A percentile compares a stretch with the other conserved stretches of the same genome.
phyloP scores from a whole-genome alignment of 441 rosid species.

The Gossypium davidsonii region DNA sequence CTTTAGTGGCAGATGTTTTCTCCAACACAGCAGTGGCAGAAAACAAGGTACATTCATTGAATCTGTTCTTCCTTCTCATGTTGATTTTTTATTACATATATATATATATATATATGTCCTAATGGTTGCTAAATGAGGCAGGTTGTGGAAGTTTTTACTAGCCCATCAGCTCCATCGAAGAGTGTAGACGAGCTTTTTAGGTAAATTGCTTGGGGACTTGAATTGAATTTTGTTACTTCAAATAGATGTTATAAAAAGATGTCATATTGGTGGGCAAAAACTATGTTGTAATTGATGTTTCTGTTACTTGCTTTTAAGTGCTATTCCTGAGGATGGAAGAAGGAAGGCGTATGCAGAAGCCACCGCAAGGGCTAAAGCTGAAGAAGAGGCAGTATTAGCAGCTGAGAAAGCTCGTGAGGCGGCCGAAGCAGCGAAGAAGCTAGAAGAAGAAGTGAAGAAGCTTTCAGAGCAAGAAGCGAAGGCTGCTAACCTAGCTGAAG shows the following conservation, averaged over 20 bases:
- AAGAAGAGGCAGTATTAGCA: slow-evolving; percentile 52
- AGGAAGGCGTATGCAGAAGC: slow-evolving; percentile 64
- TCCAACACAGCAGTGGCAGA: slow-evolving; percentile 75
- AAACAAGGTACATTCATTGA: slow-evolving; percentile 61
- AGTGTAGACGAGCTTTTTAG: slow-evolving; percentile 74
- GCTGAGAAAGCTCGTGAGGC: slow-evolving; percentile 61
- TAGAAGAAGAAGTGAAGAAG: slow-evolving; percentile 47
- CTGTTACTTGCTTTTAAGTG: slow-evolving; percentile 29
- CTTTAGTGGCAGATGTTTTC: slow-evolving; percentile 74
- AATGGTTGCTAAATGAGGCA: slow-evolving; percentile 17
- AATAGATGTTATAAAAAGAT: background rate
- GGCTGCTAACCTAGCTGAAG: slow-evolving; percentile 51
- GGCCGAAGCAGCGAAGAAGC: slow-evolving; percentile 40
- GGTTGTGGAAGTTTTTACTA: slow-evolving; percentile 75
- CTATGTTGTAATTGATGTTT: background rate
- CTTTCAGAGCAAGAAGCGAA: slow-evolving; percentile 46
- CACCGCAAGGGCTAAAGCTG: slow-evolving; percentile 60
- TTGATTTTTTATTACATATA: background rate
- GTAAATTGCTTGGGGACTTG: slow-evolving; percentile 23
- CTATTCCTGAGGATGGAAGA: slow-evolving; percentile 81
- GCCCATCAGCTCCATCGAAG: slow-evolving; percentile 64
- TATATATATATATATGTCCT: background rate
- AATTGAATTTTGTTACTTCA: too few species aligned
- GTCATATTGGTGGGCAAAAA: background rate
- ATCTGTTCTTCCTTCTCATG: background rate